Conservation (phyloP, 148 eudicot genomes). For the Polygonum aviculare region DNA sequence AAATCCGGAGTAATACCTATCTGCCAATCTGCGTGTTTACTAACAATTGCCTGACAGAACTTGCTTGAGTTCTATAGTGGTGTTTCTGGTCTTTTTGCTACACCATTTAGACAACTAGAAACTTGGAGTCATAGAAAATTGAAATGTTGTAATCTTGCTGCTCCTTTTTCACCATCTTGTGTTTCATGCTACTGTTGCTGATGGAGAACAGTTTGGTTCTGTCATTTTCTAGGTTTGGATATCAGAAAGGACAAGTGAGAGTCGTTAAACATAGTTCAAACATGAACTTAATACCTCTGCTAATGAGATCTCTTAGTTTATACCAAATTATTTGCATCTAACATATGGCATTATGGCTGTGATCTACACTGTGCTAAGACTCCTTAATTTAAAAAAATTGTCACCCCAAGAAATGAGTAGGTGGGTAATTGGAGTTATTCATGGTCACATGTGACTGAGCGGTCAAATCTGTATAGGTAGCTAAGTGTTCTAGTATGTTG, state of each 20-base stretch:
- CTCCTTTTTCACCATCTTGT: background rate
- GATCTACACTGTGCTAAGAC: background rate
- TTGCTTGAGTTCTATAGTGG: background rate
- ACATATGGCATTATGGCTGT: background rate
- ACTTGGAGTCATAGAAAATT: background rate
- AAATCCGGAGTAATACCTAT: background rate
- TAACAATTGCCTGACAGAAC: background rate
- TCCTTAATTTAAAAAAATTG: background rate
- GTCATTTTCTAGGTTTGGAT: background rate
- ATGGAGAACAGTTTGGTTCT: background rate
- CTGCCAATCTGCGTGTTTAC: background rate
- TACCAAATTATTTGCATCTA: background rate
- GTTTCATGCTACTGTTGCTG: background rate
- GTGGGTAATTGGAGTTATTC: background rate
- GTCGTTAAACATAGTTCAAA: background rate
- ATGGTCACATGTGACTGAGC: slow-evolving; percentile 1
- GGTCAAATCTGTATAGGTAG: background rate
- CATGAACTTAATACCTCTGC: background rate
- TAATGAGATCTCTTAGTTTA: background rate
- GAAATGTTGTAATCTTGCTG: background rate
- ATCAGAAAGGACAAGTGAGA: background rate
- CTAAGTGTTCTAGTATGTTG: background rate
- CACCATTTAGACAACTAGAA: background rate
- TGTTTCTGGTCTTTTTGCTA: background rate
- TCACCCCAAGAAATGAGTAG: background rate